Evolutionary conservation across 1,284 basidiomycete genomes (phyloP), one percentile per base, ranked within the genome.

Genomic region (Irpex lacteus): DNA sequence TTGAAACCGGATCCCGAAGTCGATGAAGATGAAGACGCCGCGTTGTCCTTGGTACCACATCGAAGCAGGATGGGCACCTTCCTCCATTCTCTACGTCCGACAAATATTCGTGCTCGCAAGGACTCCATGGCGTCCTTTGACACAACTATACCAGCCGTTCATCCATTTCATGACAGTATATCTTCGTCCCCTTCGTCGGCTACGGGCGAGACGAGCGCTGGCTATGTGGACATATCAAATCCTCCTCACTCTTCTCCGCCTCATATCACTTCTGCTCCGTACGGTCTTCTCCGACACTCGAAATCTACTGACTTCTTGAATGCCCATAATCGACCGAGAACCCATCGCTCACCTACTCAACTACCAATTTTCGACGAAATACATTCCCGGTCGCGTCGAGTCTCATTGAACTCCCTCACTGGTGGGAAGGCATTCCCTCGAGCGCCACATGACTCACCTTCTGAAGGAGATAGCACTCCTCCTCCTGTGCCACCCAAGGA

Each of bases 21-120:
- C 5, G 82, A 81, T 34, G 72, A 78, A 34, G 69, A 76, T 37
- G 81, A 82, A 7, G 71, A 77, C n/a, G 69, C 75, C 40, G 64
- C 50, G 57, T 60, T 34, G 56, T 76, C 47, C 64, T 68, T 52
- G 62, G 71, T 62, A 64, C 70, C 58, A 26, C 76, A 79, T 36
- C 79, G 82, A 49, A 60, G 50, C 15, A 78, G 82, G 47, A 80
- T 89, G 62, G 79, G 82, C 32, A 81, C 83, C 60, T 76, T 89
- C 58, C 77, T 89, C 58, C 82, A 85, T 62, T 83, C 86, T 2
- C 80, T 88, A 57, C 78, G 84, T 1, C 82, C 85, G 1, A 75
- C 81, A 36, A 78, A 80, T 36, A 66, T 72, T 6, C 80, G 83
- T 55, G 70, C 70, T 62, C 78, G 82, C 3, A 73, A 77, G 61